Percentiles rank a stretch among this genome's conserved stretches.
phyloP scores from a whole-genome alignment of 345 rosid species.

The Carallia pectinifolia region DNA sequence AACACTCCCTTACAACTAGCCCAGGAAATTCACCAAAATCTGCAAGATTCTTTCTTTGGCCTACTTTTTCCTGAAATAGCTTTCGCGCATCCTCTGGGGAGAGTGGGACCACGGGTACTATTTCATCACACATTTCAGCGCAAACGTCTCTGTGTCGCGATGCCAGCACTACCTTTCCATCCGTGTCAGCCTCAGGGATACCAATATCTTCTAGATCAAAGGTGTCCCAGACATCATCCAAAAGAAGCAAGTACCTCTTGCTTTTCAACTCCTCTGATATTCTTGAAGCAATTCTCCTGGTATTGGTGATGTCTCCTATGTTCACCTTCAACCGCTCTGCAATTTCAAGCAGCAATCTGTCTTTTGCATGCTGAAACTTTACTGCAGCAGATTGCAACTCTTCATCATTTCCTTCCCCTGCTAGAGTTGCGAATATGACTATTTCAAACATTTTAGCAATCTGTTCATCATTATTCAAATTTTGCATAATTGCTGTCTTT shows the following conservation, averaged over 20 bases:
- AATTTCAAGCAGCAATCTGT: slow-evolving; percentile 28
- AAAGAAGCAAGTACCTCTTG: slow-evolving; percentile 31
- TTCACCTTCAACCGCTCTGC: slow-evolving; percentile 17
- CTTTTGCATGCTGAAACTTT: background rate
- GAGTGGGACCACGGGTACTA: slow-evolving; percentile 17
- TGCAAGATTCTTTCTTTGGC: background rate
- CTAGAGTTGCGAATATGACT: slow-evolving; percentile 25
- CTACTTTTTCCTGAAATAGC: slow-evolving; percentile 28
- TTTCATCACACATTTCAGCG: slow-evolving; percentile 13
- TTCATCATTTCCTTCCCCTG: slow-evolving; percentile 11
- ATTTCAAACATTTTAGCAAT: slow-evolving; percentile 30
- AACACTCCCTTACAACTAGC: slow-evolving; percentile 24
- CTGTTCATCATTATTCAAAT: slow-evolving; percentile 29
- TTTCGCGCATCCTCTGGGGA: slow-evolving; percentile 21
- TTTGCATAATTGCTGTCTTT: slow-evolving; percentile 38
- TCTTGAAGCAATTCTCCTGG: slow-evolving; percentile 12
- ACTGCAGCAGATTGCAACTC: background rate
- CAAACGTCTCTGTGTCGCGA: slow-evolving; percentile 21
- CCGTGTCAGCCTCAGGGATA: slow-evolving; percentile 10
- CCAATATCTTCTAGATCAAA: slow-evolving; percentile 25
- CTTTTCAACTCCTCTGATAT: slow-evolving; percentile 27
- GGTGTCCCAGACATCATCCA: slow-evolving; percentile 29
- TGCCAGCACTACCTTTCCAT: slow-evolving; percentile 32
- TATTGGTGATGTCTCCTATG: background rate
- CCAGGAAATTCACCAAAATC: slow-evolving; percentile 14